A percentile compares a stretch with the other conserved stretches of the same genome.
These are phyloP conservation scores for Alternaria atra DNA, from an alignment of 2,329 filamentous ascomycete species.

Conservation along the genomic window DNA sequence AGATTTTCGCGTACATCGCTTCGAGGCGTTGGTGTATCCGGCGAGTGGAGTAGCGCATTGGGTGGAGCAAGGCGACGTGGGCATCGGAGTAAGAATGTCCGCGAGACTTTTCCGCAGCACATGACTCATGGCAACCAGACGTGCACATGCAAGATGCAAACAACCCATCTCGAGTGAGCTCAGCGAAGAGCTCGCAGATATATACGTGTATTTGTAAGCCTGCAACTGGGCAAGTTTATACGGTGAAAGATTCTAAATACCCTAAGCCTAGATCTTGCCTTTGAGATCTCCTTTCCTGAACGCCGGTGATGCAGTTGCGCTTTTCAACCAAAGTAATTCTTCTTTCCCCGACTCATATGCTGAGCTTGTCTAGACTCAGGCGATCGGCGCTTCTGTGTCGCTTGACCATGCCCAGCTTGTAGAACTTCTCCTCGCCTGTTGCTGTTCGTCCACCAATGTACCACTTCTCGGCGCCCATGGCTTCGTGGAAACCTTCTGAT, in stretches of 20 bases:
- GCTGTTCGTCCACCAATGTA: conserved; percentile 82
- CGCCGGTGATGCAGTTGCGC: conserved; percentile 40
- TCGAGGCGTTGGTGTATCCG: conserved; percentile 31
- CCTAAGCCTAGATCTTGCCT: conserved; percentile 17
- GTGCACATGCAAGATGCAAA: conserved; percentile 18
- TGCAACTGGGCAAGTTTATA: conserved; percentile 7
- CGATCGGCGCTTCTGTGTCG: conserved; percentile 77
- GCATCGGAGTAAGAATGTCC: conserved; percentile 21
- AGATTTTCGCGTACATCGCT: conserved; percentile 24
- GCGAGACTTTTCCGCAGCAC: not conserved
- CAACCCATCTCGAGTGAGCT: conserved; percentile 11
- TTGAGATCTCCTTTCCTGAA: conserved; percentile 28
- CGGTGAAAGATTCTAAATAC: conserved; percentile 19
- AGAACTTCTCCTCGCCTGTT: conserved; percentile 80
- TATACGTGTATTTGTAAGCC: conserved; percentile 17
- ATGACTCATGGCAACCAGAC: conserved; percentile 14
- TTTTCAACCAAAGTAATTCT: conserved; percentile 8
- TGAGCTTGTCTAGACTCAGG: conserved; percentile 77
- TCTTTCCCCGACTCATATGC: conserved; percentile 63
- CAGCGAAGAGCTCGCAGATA: conserved; percentile 16
- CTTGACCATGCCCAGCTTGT: conserved; percentile 79
- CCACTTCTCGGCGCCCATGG: conserved; percentile 77
- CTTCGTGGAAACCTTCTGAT: conserved; percentile 78
- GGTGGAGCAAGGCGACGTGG: conserved; percentile 8
- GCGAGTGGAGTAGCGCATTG: conserved; percentile 29